These are phyloP conservation scores for Aphanomyces invadans DNA, from an alignment of 352 stramenopile genomes.

Conservation along the genomic window DNA sequence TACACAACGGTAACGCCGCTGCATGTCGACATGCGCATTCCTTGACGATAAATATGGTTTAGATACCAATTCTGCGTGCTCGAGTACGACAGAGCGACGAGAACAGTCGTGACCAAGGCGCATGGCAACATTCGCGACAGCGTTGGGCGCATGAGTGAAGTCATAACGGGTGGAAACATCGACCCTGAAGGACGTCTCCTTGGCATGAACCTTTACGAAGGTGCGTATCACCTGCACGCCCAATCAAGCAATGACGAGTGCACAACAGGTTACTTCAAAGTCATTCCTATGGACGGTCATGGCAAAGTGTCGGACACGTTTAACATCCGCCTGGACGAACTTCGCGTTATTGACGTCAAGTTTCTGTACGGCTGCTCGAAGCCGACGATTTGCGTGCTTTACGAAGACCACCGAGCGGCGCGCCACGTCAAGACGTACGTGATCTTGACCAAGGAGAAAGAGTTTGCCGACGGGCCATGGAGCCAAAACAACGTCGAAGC, in stretches of 20 bases:
- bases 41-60: too few species aligned
- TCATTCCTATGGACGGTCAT: constrained; percentile 80
- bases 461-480: constrained; percentile 85
- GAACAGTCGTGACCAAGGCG: constrained; percentile 76
- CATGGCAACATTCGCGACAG: constrained; percentile 81
- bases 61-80: constrained; percentile 79
- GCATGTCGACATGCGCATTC: too few species aligned
- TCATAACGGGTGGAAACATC: constrained; percentile 84
- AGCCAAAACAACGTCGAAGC: constrained; percentile 84
- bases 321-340: constrained; percentile 90
- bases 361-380: constrained; percentile 86
- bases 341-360: constrained; percentile 90
- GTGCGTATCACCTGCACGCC: constrained; percentile 24
- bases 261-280: constrained; percentile 70
- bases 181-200: constrained; percentile 79
- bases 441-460: constrained; percentile 85
- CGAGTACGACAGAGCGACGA: constrained; percentile 57
- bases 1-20: constrained; percentile 60
- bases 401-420: constrained; percentile 85
- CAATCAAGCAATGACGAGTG: constrained; percentile 11
- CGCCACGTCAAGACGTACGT: constrained; percentile 90
- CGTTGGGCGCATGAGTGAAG: constrained; percentile 82
- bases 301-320: constrained; percentile 80
- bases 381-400: constrained; percentile 87
- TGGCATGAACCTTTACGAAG: constrained; percentile 88